Conservation (phyloP, 139 green algal species). For the Penium margaritaceum region DNA sequence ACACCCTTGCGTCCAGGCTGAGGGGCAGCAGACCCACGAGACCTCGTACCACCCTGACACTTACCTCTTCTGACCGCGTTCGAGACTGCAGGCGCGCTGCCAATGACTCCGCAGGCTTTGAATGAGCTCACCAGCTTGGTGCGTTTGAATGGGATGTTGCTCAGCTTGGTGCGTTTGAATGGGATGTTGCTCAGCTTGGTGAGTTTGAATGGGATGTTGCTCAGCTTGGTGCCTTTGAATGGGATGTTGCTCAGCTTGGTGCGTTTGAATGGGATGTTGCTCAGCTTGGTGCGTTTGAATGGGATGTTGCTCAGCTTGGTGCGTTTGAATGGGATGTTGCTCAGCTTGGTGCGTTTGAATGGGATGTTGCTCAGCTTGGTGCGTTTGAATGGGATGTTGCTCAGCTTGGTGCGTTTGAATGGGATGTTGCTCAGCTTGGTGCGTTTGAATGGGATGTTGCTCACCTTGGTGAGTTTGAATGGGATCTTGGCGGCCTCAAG, state of each 20-base stretch:
- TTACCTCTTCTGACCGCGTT: too few relatives aligned
- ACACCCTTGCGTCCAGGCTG: neutral
- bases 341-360: neutral
- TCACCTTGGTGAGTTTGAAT: neutral
- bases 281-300: neutral
- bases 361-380: constrained; percentile 6
- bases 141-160: too few relatives aligned
- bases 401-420: neutral
- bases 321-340: neutral
- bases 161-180: too few relatives aligned
- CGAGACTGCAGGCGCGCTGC: neutral
- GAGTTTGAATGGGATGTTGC: too few relatives aligned
- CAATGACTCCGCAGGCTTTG: neutral
- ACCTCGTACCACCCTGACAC: neutral
- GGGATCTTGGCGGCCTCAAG: constrained; percentile 52
- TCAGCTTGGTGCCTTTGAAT: too few relatives aligned
- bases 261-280: neutral
- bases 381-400: neutral
- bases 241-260: neutral
- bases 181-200: too few relatives aligned
- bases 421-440: neutral
- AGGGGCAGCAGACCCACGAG: neutral
- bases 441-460: neutral
- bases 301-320: neutral
- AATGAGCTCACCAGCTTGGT: too few relatives aligned